These are phyloP conservation scores for Erythrobasidium hasegawianum DNA, from an alignment of 1,284 basidiomycete genomes.

Conservation along the genomic window DNA sequence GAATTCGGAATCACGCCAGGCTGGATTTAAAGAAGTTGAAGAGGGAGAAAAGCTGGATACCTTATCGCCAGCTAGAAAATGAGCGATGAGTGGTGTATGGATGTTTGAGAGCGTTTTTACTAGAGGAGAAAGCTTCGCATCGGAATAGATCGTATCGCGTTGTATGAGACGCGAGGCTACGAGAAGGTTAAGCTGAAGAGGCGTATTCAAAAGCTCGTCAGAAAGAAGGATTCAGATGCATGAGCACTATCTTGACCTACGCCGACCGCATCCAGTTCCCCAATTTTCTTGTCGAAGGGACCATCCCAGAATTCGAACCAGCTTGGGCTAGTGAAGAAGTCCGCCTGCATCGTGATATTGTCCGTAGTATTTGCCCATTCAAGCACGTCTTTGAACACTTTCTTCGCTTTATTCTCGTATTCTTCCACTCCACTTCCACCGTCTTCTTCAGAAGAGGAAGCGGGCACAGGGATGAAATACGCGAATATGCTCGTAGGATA, in stretches of 20 bases:
- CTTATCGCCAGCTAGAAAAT: background rate
- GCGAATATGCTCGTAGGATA: background rate
- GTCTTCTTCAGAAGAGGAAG: background rate
- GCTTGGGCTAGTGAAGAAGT: too few species aligned
- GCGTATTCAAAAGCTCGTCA: too few species aligned
- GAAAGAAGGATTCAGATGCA: too few species aligned
- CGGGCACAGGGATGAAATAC: background rate
- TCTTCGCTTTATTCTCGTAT: background rate
- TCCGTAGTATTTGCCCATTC: background rate
- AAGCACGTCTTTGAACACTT: background rate
- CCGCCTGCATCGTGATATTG: background rate
- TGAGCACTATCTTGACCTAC: too few species aligned
- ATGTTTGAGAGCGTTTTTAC: background rate
- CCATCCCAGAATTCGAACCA: slow-evolving; percentile 3
- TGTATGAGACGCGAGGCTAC: background rate
- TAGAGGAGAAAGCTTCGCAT: background rate
- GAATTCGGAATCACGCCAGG: background rate
- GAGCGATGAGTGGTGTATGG: too few species aligned
- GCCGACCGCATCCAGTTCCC: background rate
- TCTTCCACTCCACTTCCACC: too few species aligned
- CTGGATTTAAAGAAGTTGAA: slow-evolving; percentile 32
- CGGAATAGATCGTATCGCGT: background rate
- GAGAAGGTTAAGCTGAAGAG: background rate
- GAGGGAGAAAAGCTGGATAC: background rate
- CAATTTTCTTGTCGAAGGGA: background rate